Evolutionary conservation across 371 early-diverging fungal species (phyloP), one percentile per base, ranked within the genome.

Genomic region (Fennellomyces sp.): DNA sequence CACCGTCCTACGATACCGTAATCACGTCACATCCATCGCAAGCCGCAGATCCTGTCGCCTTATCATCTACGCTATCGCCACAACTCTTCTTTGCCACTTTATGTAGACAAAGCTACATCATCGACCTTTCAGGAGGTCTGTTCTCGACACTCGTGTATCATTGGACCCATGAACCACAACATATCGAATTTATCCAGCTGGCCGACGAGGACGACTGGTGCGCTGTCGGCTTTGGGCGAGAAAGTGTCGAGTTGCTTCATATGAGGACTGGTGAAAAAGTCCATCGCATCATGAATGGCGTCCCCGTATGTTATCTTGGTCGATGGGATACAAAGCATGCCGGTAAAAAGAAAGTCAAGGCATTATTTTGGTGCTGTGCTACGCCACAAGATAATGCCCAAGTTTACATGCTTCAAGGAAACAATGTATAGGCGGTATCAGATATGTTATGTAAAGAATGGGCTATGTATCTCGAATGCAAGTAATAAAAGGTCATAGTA

Each of bases 41-140:
- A 12, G 65, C 74, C 2, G 63, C 70, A 10, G 77, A 76, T 28
- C 77, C 80, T 5, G 72, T 80, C n/a, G 79, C 72, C 0, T 30
- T 79, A 10, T 73, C 78, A 0, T 68, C 72, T 8, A 65, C 75
- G 8, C 45, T 62, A 1, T 70, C 77, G 2, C 74, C 80, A 26
- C 77, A 76, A 35, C 58, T 80, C 1, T 80, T 80, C 49, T 72
- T 80, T 45, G 80, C 80, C 2, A 80, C 80, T 0, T 41, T 80
- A 4, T 61, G 61, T 5, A 58, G 63, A n/a, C 77, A 76, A 15
- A 76, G 77, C n/a, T 76, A 70, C 48, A 73, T 76, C 1, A 69
- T 76, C 27, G 80, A 80, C 45, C 27, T 75, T 3, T 33, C 64
- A 0, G 80, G 80, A 5, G 51, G 63, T 3, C 55, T 80, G 7